Base-by-base conservation (phyloP, 2,329 filamentous ascomycete genomes). In the Rutstroemia sp. region DNA sequence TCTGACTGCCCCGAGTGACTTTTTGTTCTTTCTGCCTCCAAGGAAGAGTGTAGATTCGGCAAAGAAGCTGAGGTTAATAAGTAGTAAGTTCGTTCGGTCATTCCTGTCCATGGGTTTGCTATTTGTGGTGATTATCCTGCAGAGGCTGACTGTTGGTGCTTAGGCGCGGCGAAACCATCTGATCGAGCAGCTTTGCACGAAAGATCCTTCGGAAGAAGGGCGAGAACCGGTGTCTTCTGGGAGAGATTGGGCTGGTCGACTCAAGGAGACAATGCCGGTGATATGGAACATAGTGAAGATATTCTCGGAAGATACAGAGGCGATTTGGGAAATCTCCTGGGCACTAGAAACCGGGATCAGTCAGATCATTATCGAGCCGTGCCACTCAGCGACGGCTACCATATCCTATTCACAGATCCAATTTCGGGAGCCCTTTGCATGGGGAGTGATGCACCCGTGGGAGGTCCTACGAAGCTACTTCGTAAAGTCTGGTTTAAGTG, bases 401-500 rank as follows among this genome's bases (percentile, higher is more conserved):
- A 87, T 62, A 74, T 88, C 38, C 69, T 87, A 5, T 87, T 86
- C 66, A 81, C 81, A 6, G 83, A 87, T 64, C 82, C 83, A 4
- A 69, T 69, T 10, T 79, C 75, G 1, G 77, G 76, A 9, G 69
- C 75, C 8, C 74, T 88, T 6, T 84, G 78, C 59, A 70, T 88
- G 16, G 84, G 85, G 3, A 81, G 75, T 47, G 81, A 87, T 71
- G 78, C 80, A 0, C 80, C 82, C 1, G 71, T 81, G 30, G 67
- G 66, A 19, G 80, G 81, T 45, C 78, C 75, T 54, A 81, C 74
- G 0, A 82, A 79, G 60, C 70, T 87, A 14, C 72, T 81, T 5
- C 75, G 80, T 23, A 85, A 85, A 58, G 75, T 86, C 10, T 74
- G 79, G 61, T 81, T 86, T 30, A 51, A 61, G 52, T 63, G 65